These are phyloP conservation scores for Pseudogymnoascus sp. DNA, from an alignment of 2,329 filamentous ascomycete species.

Conservation along the genomic window DNA sequence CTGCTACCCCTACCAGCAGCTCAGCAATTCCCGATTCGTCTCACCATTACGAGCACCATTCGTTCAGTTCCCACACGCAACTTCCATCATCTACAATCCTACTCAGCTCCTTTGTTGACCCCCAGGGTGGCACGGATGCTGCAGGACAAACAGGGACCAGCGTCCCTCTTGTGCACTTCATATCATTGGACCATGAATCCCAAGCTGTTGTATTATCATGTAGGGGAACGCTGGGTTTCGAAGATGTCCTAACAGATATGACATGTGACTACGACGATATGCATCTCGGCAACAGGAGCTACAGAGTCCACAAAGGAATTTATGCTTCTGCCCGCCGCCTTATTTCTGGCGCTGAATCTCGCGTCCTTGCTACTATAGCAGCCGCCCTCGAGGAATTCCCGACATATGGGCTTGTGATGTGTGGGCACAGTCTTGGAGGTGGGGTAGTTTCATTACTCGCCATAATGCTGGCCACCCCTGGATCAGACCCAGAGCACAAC, in stretches of 20 bases:
- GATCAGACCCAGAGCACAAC: constrained; percentile 34
- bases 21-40: constrained; percentile 29
- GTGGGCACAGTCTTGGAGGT: constrained; percentile 46
- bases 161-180: constrained; percentile 47
- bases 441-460: constrained; percentile 47
- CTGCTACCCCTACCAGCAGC: constrained; percentile 30
- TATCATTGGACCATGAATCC: constrained; percentile 48
- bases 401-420: constrained; percentile 47
- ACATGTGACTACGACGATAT: constrained; percentile 47
- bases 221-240: constrained; percentile 47
- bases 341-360: constrained; percentile 38
- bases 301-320: constrained; percentile 49
- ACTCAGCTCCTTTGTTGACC: constrained; percentile 46
- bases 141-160: constrained; percentile 41
- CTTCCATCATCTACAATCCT: constrained; percentile 48
- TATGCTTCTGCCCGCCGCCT: constrained; percentile 45
- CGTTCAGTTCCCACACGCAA: constrained; percentile 55
- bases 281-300: constrained; percentile 39
- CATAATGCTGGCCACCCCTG: constrained; percentile 43
- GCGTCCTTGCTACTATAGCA: constrained; percentile 43
- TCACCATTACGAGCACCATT: constrained; percentile 50
- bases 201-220: constrained; percentile 47
- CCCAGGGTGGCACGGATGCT: constrained; percentile 42
- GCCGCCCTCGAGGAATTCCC: constrained; percentile 44
- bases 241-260: constrained; percentile 49